Percentiles rank a stretch among this genome's conserved stretches.
Conservation (phyloP, 768 basidiomycete species). For the Filobasidium floriforme region DNA sequence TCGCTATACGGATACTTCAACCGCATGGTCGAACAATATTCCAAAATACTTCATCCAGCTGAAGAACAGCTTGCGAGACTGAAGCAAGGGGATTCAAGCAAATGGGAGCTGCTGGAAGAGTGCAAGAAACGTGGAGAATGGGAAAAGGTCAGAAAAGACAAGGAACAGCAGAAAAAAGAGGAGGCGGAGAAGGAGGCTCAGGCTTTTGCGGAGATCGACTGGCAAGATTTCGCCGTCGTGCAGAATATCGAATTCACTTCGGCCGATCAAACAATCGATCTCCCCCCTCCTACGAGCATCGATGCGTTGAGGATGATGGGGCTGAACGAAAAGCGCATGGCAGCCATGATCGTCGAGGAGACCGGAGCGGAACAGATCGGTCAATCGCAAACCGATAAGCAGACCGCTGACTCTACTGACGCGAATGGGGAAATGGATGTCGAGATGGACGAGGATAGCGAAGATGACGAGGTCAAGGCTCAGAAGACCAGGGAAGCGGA, state of each 20-base stretch:
- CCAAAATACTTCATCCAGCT: slow-evolving; percentile 76
- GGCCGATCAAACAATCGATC: slow-evolving; percentile 68
- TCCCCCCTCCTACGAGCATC: slow-evolving; percentile 93
- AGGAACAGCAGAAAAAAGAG: slow-evolving; percentile 76
- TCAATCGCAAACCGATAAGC: slow-evolving; percentile 40
- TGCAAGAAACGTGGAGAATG: slow-evolving; percentile 75
- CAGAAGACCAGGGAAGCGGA: slow-evolving; percentile 52
- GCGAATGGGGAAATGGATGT: slow-evolving; percentile 53
- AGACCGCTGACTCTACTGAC: slow-evolving; percentile 4
- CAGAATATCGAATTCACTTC: slow-evolving; percentile 68
- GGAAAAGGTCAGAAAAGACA: slow-evolving; percentile 74
- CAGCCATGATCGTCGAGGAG: slow-evolving; percentile 95
- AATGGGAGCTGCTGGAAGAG: slow-evolving; percentile 70
- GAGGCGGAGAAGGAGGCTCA: slow-evolving; percentile 85
- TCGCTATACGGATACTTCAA: slow-evolving; percentile 97
- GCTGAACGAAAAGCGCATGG: slow-evolving; percentile 93
- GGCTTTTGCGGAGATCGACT: slow-evolving; percentile 95
- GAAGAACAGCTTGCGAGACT: slow-evolving; percentile 65
- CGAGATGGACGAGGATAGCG: slow-evolving; percentile 36
- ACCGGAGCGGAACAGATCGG: slow-evolving; percentile 78
- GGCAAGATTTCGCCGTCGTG: slow-evolving; percentile 98
- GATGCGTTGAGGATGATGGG: slow-evolving; percentile 95
- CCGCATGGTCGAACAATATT: slow-evolving; percentile 91
- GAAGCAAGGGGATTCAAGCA: slow-evolving; percentile 57
- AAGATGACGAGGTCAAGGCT: slow-evolving; percentile 52